Base-by-base conservation (phyloP, 108 stramenopile genomes). In the Schizochytrium sp. region DNA sequence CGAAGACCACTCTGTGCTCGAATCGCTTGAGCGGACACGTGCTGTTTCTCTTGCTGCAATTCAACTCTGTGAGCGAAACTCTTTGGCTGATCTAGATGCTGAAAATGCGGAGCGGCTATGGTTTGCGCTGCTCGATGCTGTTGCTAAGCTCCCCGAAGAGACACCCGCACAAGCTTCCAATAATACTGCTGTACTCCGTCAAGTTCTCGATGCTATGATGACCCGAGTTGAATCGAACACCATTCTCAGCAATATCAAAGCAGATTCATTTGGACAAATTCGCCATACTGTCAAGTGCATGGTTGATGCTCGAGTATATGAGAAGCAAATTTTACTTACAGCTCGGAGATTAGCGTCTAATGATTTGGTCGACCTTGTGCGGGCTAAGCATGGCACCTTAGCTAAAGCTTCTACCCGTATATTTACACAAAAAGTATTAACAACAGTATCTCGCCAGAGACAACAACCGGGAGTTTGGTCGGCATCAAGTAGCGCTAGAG, bases 281-380 rank as follows among this genome's bases (percentile, higher is more conserved):
- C 76, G 76, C n/a, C 76, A 83, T 53, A 83, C 76, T 55, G 53
- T 83, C 19, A 83, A 83, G 53, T 83, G 76, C 53, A 83, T 83
- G 76, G 50, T 83, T 2, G 76, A 83, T 42, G 76, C 76, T 10
- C 47, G 53, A 5, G 76, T 55, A 47, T 83, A 83, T 40, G 76
- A 83, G 50, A 83, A 83, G 53, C 47, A 55, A 40, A 83, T 83
- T 0, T 53, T 83, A 5, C 15, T 55, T 1, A 53, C 76, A 10
- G 76, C 76, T 1, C 47, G 76, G 45, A 83, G 53, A 10, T n/a
- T 83, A 5, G 76, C 76, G 10, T 49, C 76, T 40, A 55, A 55
- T 5, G 76, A 83, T 40, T n/a, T 55, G n/a, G 53, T 83, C n/a
- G 47, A 10, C 13, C 76, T 83, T 42, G 76, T 83, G 47, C 47